These are phyloP conservation scores for Melanomma pulvis-pyrius DNA, from an alignment of 495 filamentous ascomycete genomes.

Conservation along the genomic window DNA sequence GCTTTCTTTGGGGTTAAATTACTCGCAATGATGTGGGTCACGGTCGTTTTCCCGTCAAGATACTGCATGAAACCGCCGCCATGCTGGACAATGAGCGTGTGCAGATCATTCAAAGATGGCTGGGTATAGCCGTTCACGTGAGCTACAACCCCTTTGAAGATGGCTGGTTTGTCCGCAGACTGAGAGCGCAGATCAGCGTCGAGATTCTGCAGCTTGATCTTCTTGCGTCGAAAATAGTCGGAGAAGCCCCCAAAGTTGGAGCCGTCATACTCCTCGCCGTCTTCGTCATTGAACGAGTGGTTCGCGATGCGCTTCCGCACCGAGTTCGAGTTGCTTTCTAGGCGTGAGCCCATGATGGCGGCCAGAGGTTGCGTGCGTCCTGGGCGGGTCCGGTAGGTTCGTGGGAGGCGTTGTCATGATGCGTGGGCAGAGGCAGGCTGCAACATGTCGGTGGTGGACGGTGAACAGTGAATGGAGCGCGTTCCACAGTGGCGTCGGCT, in stretches of 20 bases:
- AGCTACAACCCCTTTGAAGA: conserved; percentile 87
- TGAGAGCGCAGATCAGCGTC: conserved; percentile 77
- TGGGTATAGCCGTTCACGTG: conserved; percentile 94
- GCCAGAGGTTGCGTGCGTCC: background rate
- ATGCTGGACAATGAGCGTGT: conserved; percentile 81
- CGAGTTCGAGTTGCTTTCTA: conserved; percentile 73
- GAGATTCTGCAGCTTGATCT: conserved; percentile 91
- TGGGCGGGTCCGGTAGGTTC: conserved; percentile 10
- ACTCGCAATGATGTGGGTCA: conserved; percentile 93
- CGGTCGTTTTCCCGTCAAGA: conserved; percentile 87
- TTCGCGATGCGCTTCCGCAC: conserved; percentile 83
- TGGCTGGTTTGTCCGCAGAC: conserved; percentile 68
- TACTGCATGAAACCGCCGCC: conserved; percentile 94
- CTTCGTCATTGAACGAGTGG: conserved; percentile 69
- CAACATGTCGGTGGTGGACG: conserved; percentile 19
- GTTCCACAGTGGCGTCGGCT: conserved; percentile 6
- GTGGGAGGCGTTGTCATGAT: conserved; percentile 23
- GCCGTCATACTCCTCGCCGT: conserved; percentile 86
- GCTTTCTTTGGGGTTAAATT: conserved; percentile 88
- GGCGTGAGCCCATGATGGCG: conserved; percentile 70
- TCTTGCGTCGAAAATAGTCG: conserved; percentile 92
- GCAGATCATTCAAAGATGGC: conserved; percentile 83
- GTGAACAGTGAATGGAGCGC: conserved; percentile 4
- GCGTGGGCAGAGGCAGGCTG: conserved; percentile 19
- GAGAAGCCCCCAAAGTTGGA: conserved; percentile 85